Base-by-base conservation (phyloP, 2,329 filamentous ascomycete genomes). In the Aspergillus pseudotamarii region DNA sequence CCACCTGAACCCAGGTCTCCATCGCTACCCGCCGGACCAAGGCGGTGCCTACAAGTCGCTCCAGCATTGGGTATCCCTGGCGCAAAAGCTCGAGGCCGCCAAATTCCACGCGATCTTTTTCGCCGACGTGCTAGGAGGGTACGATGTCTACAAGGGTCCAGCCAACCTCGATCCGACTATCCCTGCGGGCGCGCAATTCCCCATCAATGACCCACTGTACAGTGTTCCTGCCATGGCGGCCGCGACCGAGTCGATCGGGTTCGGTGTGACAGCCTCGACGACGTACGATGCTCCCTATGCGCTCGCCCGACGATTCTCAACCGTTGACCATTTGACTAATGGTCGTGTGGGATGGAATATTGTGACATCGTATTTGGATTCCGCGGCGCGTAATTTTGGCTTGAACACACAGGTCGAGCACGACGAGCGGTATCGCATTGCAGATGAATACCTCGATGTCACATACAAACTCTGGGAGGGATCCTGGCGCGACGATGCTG, bases 211-310 rank as follows among this genome's bases (percentile, higher is more conserved):
- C 62, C 76, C 79, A 0, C 72, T 78, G 16, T 78, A 76, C 61
- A 73, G 73, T 30, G 75, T 84, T 14, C 75, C 82, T 0, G 81
- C 82, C 2, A 79, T 84, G 78, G 81, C 82, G 8, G 76, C 81
- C 5, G 79, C 77, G 3, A 83, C 83, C 0, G 78, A 82, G 64
- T 79, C 77, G 23, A 73, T 85, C 60, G 76, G 82, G 0, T 82
- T 86, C 4, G 84, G 82, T 0, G 82, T 84, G 1, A 86, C 84
- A 0, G 84, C 84, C 0, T 84, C 82, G 0, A 85, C 83, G 0
- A 86, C 84, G 0, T 86, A 85, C 58, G 84, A 86, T 26, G 78
- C 83, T 57, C 83, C 84, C 5, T 86, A 85, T 53, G 83, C 85
- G 56, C 78, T 86, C 10, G 84, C 84, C 1, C 78, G 84, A 2